Evolutionary conservation across 75 land plant species (phyloP), one percentile per base, ranked within the genome.

Genomic region (Gnetum montanum): DNA sequence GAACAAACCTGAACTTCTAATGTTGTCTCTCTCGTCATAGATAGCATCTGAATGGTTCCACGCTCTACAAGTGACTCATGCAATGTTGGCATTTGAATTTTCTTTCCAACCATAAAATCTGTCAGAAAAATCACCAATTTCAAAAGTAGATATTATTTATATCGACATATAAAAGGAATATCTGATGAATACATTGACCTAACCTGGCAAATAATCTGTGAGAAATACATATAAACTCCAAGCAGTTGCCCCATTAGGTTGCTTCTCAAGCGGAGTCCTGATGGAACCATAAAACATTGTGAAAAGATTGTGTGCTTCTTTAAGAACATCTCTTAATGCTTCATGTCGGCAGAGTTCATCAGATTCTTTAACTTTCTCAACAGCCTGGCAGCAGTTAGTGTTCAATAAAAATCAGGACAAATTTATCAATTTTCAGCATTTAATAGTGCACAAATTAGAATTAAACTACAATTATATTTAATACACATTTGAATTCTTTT

Each of bases 1-100:
- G n/a, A n/a, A n/a, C n/a, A n/a, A 18, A 84, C 99, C 99, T 90
- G 99, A 47, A 83, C 79, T 54, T 90, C 91, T 56, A 95, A 62
- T 24, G 89, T 79, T 23, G 83, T 76, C 46, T 90, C 90, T 28
- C 96, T 67, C 12, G 77, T 80, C 10, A 86, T 57, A 18, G 83
- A 68, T 34, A 90, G 66, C 81, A 86, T 79, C 68, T 85, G 85
- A 31, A 90, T 79, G 54, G 91, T 81, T 46, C 88, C 88, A 38
- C 84, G 79, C 58, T 95, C 96, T 45, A 64, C 71, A 38, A 95
- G 61, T 44, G 76, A 73, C 36, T 83, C 91, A 46, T 70, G 69
- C 46, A 78, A 80, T 38, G 96, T 76, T 27, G 91, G 96, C 47
- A 95, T 44, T 29, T 74, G 82, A 27, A 81, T 36, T 51, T 82